Base-by-base conservation (phyloP, 176 grass and related monocot species). In the Cymbopogon citratus region DNA sequence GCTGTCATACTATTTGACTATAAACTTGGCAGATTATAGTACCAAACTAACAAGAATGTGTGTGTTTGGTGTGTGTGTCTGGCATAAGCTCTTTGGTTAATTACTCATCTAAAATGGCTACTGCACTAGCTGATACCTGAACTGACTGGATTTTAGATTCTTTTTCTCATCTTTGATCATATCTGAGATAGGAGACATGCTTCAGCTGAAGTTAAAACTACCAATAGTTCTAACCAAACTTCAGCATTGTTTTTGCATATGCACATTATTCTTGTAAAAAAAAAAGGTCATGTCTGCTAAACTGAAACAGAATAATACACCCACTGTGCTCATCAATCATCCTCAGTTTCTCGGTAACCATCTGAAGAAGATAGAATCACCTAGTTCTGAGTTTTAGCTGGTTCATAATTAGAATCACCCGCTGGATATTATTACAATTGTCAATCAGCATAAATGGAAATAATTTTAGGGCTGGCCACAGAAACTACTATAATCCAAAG, bases 251-350 rank as follows among this genome's bases (percentile, higher is more conserved):
- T 74, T 41, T 68, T 5, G 3, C 15, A 84, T 46, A 78, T 62
- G 27, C 41, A 78, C 35, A 45, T 48, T 45, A 85, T 78, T 85
- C 5, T 21, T 78, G 36, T 34, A 46, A 43, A 5, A 8, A 67
- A 77, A 51, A 74, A 80, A 59, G 36, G 72, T 46, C 38, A 75
- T 75, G 48, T 46, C 27, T 21, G 19, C 62, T 46, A 87, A 75
- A 74, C 7, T 67, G 25, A 51, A 75, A 27, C 7, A 60, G 52
- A 81, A 36, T 74, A 73, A 25, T 46, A 26, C 51, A 77, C 44
- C 13, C 59, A 74, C 43, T 57, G 61, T 75, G 46, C 19, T 29
- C 5, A 75, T 38, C 25, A 24, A 57, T 86, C 13, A 14, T 27
- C 9, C 1, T 67, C 10, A 8, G 8, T 75, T 68, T 25, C 48